Evolutionary conservation across 2,329 filamentous ascomycete genomes (phyloP).

Genomic region (Neopestalotiopsis rosae): DNA sequence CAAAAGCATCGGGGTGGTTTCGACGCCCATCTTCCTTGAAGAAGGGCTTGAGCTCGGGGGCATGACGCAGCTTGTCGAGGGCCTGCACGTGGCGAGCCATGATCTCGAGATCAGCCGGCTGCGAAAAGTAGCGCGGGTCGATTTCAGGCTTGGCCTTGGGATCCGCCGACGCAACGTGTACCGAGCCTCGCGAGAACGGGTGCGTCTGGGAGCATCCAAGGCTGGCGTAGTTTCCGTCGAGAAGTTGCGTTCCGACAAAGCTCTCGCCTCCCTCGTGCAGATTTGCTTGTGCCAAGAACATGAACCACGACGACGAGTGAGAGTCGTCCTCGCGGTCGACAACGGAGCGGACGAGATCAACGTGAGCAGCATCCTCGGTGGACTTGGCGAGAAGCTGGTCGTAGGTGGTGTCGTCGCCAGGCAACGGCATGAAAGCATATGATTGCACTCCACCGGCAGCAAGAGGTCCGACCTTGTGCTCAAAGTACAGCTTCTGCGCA

Average conservation of each 20-base stretch:
- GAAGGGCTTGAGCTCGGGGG: conserved; percentile 27
- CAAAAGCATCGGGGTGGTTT: conserved; percentile 48
- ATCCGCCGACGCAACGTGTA: conserved; percentile 44
- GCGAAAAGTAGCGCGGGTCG: conserved; percentile 40
- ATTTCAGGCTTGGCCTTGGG: conserved; percentile 40
- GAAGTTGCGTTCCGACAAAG: conserved; percentile 37
- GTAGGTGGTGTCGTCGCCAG: conserved; percentile 4
- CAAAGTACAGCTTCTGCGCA: conserved; percentile 40
- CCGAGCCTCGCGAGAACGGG: conserved; percentile 45
- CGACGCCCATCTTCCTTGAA: conserved; percentile 27
- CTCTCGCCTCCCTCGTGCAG: conserved; percentile 30
- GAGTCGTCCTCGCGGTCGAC: conserved; percentile 22
- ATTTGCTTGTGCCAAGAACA: conserved; percentile 20
- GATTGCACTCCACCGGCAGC: conserved; percentile 28
- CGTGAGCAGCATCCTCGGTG: conserved; percentile 33
- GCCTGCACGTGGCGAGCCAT: conserved; percentile 37
- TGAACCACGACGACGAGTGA: conserved; percentile 28
- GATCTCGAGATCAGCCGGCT: conserved; percentile 40
- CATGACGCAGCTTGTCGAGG: conserved; percentile 35
- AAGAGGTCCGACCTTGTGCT: conserved; percentile 38
- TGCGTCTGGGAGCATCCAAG: conserved; percentile 45
- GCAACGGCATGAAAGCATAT: conserved; percentile 15
- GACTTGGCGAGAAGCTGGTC: conserved; percentile 27
- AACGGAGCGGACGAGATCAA: conserved; percentile 29
- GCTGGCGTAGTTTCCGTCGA: conserved; percentile 38